phyloP scores from a whole-genome alignment of 1,284 basidiomycete species.

The Rhodotorula sp. region DNA sequence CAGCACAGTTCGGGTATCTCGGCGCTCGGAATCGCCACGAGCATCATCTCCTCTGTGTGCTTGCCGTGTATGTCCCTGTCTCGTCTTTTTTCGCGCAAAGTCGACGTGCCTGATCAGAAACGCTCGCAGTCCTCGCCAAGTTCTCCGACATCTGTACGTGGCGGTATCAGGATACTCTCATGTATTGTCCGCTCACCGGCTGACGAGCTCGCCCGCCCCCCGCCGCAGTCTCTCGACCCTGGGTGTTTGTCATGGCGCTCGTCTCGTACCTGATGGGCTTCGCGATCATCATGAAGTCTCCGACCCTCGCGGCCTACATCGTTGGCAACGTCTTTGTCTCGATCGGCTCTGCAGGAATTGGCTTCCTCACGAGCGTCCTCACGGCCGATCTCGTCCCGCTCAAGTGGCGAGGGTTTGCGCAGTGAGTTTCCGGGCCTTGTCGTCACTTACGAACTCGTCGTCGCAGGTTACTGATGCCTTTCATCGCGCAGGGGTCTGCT shows the following conservation, averaged over 20 bases:
- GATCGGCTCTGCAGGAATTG: constrained; percentile 25
- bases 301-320: constrained; percentile 32
- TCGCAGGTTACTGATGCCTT: too few relatives aligned
- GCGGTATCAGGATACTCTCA: too few relatives aligned
- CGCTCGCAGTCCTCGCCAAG: constrained; percentile 7
- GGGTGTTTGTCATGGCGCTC: constrained; percentile 21
- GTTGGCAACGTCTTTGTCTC: constrained; percentile 31
- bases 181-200: too few relatives aligned
- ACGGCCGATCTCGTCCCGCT: constrained; percentile 28
- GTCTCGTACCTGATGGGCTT: constrained; percentile 29
- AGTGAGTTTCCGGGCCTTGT: background rate
- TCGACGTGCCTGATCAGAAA: background rate
- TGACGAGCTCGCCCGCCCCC: too few relatives aligned
- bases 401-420: constrained; percentile 31
- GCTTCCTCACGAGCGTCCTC: constrained; percentile 25
- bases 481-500: constrained; percentile 13
- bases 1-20: constrained; percentile 20
- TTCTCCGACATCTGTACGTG: constrained; percentile 19
- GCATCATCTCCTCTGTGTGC: constrained; percentile 18
- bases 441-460: fast-evolving
- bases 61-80: constrained; percentile 14
- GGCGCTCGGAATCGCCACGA: constrained; percentile 14
- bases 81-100: background rate
- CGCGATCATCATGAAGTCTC: constrained; percentile 29
- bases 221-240: constrained; percentile 18